Base-by-base conservation (phyloP, 108 stramenopile genomes). In the Stephanodiscus triporus region DNA sequence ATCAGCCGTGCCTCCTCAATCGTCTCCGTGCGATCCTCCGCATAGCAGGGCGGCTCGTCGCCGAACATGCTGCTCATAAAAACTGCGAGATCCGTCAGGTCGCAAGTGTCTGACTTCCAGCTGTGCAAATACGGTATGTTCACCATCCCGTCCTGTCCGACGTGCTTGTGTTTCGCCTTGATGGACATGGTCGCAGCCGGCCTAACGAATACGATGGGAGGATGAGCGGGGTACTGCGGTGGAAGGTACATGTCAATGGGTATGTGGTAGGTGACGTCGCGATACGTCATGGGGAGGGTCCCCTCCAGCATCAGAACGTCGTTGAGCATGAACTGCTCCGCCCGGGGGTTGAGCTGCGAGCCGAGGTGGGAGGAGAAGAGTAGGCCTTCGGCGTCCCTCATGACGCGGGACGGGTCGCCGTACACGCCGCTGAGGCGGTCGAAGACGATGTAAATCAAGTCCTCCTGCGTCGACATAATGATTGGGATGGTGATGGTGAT, bases 71-170 rank as follows among this genome's bases (percentile, higher is more conserved):
- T 78, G 36, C 87, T 90, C 95, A 97, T 92, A 54, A 76, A 85
- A 17, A 86, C 87, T 32, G 87, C 85, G 73, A 97, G 75, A 76
- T 95, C 89, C 5, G 81, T 77, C 20, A 99, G 79, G 53, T 87
- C 85, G 71, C 91, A 88, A 0, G 89, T 79, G n/a, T 63, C 4
- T 84, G 58, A 19, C n/a, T 74, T 80, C 98, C 98, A 99, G 73
- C 93, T 87, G 66, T 94, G 91, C 71, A 97, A 80, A 81, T 98
- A 98, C 1, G 97, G 98, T 71, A 98, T 68, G 75, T 98, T 97
- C 0, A 98, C 91, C 66, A 77, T 83, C 59, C 97, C 98, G 30
- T 97, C 97, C 57, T 66, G 73, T 22, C 85, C 91, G 13, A 96
- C 91, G 63, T 93, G 90, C 11, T 69, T 78, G 71, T 98, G 96